A percentile compares a stretch with the other conserved stretches of the same genome.
These are phyloP conservation scores for Globisporangium cystogenes DNA, from an alignment of 352 stramenopile genomes.

Conservation along the genomic window DNA sequence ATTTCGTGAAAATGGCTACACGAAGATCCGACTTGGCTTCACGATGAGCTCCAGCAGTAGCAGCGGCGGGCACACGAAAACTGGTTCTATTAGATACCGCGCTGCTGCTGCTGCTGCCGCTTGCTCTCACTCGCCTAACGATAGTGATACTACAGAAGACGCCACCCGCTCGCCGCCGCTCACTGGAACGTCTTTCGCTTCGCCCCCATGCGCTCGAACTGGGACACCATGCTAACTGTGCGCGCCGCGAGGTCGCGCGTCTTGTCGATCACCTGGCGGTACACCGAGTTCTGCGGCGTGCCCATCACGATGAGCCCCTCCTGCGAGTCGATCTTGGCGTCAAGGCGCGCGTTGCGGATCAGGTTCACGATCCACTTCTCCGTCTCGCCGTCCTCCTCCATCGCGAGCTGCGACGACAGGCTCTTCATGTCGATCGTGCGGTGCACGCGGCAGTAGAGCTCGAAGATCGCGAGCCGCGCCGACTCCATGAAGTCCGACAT, in stretches of 20 bases:
- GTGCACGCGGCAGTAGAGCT: constrained; percentile 99
- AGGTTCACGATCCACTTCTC: constrained; percentile 99
- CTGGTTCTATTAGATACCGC: constrained; percentile 17
- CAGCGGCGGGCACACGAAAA: constrained; percentile 9
- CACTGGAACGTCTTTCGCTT: constrained; percentile 76
- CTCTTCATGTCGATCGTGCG: constrained; percentile 98
- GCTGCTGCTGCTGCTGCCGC: constrained; percentile 8
- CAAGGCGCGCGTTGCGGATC: constrained; percentile 95
- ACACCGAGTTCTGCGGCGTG: constrained; percentile 88
- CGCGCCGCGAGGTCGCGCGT: constrained; percentile 94
- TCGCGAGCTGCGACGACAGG: constrained; percentile 95
- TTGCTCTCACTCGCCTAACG: constrained; percentile 9
- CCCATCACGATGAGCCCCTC: constrained; percentile 98
- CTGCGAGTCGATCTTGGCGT: constrained; percentile 98
- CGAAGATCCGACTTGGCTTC: no score
- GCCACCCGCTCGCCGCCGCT: constrained; percentile 5
- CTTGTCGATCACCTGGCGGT: constrained; percentile 97
- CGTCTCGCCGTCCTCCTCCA: constrained; percentile 93
- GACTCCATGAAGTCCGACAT: constrained; percentile 98
- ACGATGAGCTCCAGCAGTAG: not conserved
- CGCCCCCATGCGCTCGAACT: constrained; percentile 81
- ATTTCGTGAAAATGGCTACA: no score
- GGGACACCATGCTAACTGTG: constrained; percentile 85
- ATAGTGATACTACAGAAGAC: constrained; percentile 7
- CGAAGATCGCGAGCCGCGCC: constrained; percentile 97